Conservation (phyloP, 164 flowering plant genomes). For the Nymphaea colorata region DNA sequence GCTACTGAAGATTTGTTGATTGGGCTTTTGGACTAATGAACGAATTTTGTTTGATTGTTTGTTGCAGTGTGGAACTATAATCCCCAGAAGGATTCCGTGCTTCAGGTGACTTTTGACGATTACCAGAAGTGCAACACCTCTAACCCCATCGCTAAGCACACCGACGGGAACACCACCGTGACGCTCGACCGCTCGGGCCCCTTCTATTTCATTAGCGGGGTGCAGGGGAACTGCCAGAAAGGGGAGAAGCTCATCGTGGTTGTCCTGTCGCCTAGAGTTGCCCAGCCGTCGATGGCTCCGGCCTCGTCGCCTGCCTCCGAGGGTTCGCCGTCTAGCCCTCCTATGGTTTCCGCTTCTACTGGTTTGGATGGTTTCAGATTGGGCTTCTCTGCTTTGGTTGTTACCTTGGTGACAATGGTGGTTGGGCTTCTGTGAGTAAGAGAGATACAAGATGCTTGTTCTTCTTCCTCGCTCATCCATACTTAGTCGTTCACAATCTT, state of each 20-base stretch:
- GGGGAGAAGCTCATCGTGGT: slow-evolving; percentile 46
- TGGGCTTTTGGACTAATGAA: not conserved
- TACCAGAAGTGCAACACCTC: slow-evolving; percentile 24
- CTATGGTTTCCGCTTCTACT: not conserved
- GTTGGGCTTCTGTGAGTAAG: not conserved
- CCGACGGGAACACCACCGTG: slow-evolving; percentile 36
- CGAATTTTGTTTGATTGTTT: not conserved
- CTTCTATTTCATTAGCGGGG: slow-evolving; percentile 45
- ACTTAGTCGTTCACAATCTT: not conserved
- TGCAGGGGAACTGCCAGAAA: slow-evolving; percentile 31
- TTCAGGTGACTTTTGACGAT: slow-evolving; percentile 27
- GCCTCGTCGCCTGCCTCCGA: not conserved
- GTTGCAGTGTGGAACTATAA: slow-evolving; percentile 35
- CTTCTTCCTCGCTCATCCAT: no score
- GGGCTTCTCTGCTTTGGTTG: not conserved
- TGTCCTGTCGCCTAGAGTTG: slow-evolving; percentile 20
- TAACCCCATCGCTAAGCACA: slow-evolving; percentile 28
- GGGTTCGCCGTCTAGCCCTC: not conserved
- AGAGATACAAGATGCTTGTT: no score
- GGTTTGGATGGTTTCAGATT: not conserved
- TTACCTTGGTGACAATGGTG: not conserved
- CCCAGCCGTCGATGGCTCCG: not conserved
- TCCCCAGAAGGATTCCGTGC: slow-evolving; percentile 30
- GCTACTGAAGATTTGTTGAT: slow-evolving; percentile 1
- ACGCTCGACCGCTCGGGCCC: slow-evolving; percentile 33